Conservation (phyloP, 805 yeast genomes). For the Ogataea paraovalis region DNA sequence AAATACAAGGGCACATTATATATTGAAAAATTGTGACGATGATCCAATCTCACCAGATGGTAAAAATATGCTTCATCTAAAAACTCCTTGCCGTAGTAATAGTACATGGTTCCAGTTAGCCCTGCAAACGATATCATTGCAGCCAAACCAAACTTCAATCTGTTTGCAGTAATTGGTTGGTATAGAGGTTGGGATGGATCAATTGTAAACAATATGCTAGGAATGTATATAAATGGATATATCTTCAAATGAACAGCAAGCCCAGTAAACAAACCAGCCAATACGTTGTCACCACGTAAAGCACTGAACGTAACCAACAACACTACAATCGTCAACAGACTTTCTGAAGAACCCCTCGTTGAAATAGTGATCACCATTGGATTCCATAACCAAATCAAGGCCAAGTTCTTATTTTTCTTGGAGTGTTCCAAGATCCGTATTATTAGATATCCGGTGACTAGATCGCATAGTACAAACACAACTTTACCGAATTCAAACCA, state of each 20-base stretch:
- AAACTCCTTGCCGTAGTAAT: constrained; percentile 69
- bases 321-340: constrained; percentile 75
- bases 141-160: constrained; percentile 40
- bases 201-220: constrained; percentile 52
- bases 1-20: constrained; percentile 74
- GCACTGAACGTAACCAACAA: constrained; percentile 52
- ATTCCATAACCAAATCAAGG: constrained; percentile 73
- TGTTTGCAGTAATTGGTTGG: constrained; percentile 37
- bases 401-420: constrained; percentile 11
- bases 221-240: constrained; percentile 86
- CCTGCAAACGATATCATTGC: constrained; percentile 40
- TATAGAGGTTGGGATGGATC: constrained; percentile 29
- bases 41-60: constrained; percentile 81
- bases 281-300: constrained; percentile 9
- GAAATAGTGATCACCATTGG: constrained; percentile 94
- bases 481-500: constrained; percentile 74
- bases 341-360: constrained; percentile 92
- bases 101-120: constrained; percentile 59
- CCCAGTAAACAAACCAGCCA: constrained; percentile 35
- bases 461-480: constrained; percentile 71
- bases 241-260: constrained; percentile 83
- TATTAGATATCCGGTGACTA: constrained; percentile 71
- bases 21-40: constrained; percentile 89
- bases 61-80: constrained; percentile 75
- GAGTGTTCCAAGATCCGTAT: constrained; percentile 34